A percentile compares a stretch with the other conserved stretches of the same genome.
Conservation (phyloP, 2,329 filamentous ascomycete species). For the Colletotrichum tabaci region DNA sequence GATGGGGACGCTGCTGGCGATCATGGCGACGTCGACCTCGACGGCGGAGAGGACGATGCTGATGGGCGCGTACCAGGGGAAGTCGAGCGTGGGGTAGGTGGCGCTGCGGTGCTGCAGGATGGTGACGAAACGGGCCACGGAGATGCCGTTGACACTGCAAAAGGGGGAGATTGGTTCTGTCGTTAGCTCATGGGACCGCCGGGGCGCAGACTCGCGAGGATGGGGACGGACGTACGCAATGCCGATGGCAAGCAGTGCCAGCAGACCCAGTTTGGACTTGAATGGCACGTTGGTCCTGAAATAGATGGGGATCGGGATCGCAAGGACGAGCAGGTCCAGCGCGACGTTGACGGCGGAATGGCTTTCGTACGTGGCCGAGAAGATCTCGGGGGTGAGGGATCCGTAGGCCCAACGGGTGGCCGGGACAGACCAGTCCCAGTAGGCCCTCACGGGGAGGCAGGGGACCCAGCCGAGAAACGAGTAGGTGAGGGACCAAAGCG, state of each 20-base stretch:
- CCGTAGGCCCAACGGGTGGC: constrained; percentile 51
- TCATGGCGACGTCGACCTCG: constrained; percentile 46
- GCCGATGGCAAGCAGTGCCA: constrained; percentile 51
- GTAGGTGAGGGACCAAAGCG: constrained; percentile 46
- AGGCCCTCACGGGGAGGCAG: constrained; percentile 46
- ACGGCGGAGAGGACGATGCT: constrained; percentile 44
- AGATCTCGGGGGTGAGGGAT: constrained; percentile 45
- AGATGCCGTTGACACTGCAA: constrained; percentile 46
- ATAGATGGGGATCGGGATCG: constrained; percentile 52
- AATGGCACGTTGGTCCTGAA: constrained; percentile 45
- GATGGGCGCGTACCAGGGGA: constrained; percentile 51
- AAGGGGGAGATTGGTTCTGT: not conserved
- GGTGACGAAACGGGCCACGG: constrained; percentile 51
- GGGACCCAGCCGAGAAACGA: constrained; percentile 50
- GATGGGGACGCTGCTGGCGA: constrained; percentile 79
- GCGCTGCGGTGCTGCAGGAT: constrained; percentile 50
- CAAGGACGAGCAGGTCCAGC: constrained; percentile 52
- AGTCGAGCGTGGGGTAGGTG: constrained; percentile 51
- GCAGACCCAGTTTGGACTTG: constrained; percentile 47
- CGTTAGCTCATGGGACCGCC: not conserved
- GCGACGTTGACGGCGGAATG: constrained; percentile 53
- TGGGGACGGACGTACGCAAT: constrained; percentile 45
- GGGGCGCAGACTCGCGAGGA: no score
- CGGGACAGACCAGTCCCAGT: constrained; percentile 44
- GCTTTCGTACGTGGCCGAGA: constrained; percentile 51